Conservation (phyloP, 169 alveolate genomes). For the Plasmodium sp. region DNA sequence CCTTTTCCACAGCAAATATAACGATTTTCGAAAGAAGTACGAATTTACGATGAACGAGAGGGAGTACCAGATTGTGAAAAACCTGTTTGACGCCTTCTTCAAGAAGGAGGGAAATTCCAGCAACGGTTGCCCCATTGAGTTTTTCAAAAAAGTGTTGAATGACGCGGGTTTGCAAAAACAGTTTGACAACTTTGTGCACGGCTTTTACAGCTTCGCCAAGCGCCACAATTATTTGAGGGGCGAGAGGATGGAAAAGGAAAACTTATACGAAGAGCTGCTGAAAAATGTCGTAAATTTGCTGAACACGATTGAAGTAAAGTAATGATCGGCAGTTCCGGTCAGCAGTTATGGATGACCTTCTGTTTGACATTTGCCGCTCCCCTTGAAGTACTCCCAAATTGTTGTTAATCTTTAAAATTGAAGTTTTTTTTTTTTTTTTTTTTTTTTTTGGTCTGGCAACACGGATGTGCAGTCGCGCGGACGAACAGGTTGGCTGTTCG, state of each 20-base stretch:
- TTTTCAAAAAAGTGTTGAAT: background rate
- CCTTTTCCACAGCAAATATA: background rate
- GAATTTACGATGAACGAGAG: slow-evolving; percentile 5
- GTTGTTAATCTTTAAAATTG: background rate
- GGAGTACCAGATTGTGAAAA: slow-evolving; percentile 6
- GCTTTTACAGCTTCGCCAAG: slow-evolving; percentile 12
- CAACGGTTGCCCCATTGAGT: background rate
- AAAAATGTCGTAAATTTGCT: background rate
- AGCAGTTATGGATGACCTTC: background rate
- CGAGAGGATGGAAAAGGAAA: too few species aligned
- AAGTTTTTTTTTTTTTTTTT: too few species aligned
- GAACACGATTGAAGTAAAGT: background rate
- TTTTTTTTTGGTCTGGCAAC: background rate
- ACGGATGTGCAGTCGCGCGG: background rate
- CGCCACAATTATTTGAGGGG: slow-evolving; percentile 20
- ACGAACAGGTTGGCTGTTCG: background rate
- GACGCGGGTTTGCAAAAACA: background rate
- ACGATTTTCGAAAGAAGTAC: background rate
- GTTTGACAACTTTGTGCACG: slow-evolving; percentile 12
- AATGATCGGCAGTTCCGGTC: background rate
- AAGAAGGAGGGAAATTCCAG: background rate
- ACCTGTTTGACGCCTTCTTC: background rate
- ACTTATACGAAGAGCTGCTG: background rate
- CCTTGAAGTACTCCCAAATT: background rate
- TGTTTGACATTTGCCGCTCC: background rate